Conservation (phyloP, 441 rosid genomes). For the Melianthus villosus region DNA sequence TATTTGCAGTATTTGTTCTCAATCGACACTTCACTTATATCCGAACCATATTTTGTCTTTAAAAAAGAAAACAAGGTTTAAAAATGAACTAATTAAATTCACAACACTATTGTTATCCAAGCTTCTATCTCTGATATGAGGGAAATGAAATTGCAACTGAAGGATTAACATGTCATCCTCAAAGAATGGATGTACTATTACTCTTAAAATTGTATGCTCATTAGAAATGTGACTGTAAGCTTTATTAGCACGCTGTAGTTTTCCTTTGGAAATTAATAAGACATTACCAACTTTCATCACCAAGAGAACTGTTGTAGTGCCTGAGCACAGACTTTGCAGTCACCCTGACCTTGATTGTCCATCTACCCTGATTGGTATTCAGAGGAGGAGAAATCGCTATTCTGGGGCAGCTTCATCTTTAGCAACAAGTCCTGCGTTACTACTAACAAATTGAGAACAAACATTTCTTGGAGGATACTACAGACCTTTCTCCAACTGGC, state of each 20-base stretch:
- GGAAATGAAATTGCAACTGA: conserved; percentile 51
- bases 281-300: conserved; percentile 61
- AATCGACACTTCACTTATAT: conserved; percentile 58
- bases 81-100: conserved; percentile 47
- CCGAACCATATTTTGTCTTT: conserved; percentile 57
- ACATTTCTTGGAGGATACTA: conserved; percentile 34
- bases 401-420: conserved; percentile 55
- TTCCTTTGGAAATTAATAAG: conserved; percentile 37
- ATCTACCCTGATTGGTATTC: conserved; percentile 66
- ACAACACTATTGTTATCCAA: conserved; percentile 41
- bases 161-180: conserved; percentile 63
- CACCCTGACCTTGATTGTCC: conserved; percentile 86
- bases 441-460: too few relatives aligned
- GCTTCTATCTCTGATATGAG: conserved; percentile 36
- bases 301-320: conserved; percentile 54
- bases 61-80: conserved; percentile 37
- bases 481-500: conserved; percentile 43
- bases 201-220: conserved; percentile 55
- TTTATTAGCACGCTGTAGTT: conserved; percentile 58
- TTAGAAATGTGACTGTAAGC: conserved; percentile 61
- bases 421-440: conserved; percentile 49
- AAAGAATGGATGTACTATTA: conserved; percentile 40
- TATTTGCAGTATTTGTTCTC: conserved; percentile 52
- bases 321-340: conserved; percentile 56
- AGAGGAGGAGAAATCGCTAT: conserved; percentile 56